A percentile compares a stretch with the other conserved stretches of the same genome.
phyloP scores from a whole-genome alignment of 305 asterid species.

The Rubia tinctorum region DNA sequence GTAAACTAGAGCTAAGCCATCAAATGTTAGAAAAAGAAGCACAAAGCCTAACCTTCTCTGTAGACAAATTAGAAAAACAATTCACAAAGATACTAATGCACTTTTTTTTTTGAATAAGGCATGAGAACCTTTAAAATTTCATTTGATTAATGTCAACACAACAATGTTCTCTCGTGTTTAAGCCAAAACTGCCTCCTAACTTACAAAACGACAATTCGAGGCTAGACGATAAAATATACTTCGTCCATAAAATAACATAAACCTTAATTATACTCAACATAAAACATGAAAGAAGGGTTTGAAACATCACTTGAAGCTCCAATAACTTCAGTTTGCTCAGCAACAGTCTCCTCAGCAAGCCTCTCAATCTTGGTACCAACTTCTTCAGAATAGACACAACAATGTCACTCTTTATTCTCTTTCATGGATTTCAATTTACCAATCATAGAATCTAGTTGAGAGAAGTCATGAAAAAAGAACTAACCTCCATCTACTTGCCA shows the following conservation, averaged over 20 bases:
- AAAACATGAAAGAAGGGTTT: conserved; percentile 4
- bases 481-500: conserved; percentile 75
- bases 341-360: conserved; percentile 58
- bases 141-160: conserved; percentile 11
- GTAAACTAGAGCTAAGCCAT: too few relatives aligned
- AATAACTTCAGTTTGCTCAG: conserved; percentile 57
- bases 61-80: too few relatives aligned
- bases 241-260: conserved; percentile 3
- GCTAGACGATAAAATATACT: background rate
- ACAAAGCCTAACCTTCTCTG: too few relatives aligned
- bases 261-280: background rate
- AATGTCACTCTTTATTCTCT: too few relatives aligned
- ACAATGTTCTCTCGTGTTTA: background rate
- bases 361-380: conserved; percentile 69
- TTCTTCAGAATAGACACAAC: conserved; percentile 41
- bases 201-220: background rate
- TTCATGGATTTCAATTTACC: too few relatives aligned
- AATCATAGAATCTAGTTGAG: background rate
- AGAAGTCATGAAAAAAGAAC: background rate
- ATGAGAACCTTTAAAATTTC: conserved; percentile 1
- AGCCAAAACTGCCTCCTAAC: conserved; percentile 27
- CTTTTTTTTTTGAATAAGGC: background rate
- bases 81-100: too few relatives aligned
- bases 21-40: too few relatives aligned
- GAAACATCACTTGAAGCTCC: conserved; percentile 35